These are phyloP conservation scores for Saccharomyces uvarum DNA, from an alignment of 1,139 yeast genomes.

Conservation along the genomic window DNA sequence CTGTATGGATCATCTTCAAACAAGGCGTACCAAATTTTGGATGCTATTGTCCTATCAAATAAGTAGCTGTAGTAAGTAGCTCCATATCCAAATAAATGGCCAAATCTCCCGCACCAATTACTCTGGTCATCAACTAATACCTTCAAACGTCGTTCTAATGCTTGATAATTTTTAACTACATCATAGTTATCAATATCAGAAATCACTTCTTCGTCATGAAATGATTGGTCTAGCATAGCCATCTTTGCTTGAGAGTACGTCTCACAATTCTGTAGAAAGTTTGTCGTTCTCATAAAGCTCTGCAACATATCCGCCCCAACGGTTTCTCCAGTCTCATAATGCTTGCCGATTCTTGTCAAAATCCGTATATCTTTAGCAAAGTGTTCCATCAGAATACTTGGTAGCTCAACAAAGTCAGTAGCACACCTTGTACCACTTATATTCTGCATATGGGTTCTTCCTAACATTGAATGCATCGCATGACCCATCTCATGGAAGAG, in stretches of 20 bases:
- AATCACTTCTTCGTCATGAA: constrained; percentile 44
- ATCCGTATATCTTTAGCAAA: constrained; percentile 82
- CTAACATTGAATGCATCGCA: constrained; percentile 96
- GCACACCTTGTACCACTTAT: constrained; percentile 93
- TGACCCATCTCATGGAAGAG: constrained; percentile 98
- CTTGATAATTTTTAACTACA: constrained; percentile 54
- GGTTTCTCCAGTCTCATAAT: constrained; percentile 59
- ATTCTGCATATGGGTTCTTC: constrained; percentile 81
- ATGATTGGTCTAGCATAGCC: constrained; percentile 78
- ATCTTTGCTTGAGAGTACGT: constrained; percentile 80
- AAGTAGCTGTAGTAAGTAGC: constrained; percentile 89
- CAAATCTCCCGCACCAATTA: constrained; percentile 91
- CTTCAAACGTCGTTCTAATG: constrained; percentile 47
- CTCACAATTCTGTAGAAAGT: constrained; percentile 60
- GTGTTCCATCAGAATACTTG: constrained; percentile 90
- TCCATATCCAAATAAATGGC: constrained; percentile 89
- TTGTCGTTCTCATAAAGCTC: constrained; percentile 46
- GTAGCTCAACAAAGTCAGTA: constrained; percentile 93
- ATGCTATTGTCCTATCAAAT: constrained; percentile 88
- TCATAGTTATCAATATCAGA: constrained; percentile 32
- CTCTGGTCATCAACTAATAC: constrained; percentile 59
- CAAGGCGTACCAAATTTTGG: constrained; percentile 69
- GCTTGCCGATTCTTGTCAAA: constrained; percentile 62
- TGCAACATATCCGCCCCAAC: constrained; percentile 46
- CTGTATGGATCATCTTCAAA: constrained; percentile 65